Base-by-base conservation (phyloP, 1,284 basidiomycete genomes). In the Boletellus deceptivus region DNA sequence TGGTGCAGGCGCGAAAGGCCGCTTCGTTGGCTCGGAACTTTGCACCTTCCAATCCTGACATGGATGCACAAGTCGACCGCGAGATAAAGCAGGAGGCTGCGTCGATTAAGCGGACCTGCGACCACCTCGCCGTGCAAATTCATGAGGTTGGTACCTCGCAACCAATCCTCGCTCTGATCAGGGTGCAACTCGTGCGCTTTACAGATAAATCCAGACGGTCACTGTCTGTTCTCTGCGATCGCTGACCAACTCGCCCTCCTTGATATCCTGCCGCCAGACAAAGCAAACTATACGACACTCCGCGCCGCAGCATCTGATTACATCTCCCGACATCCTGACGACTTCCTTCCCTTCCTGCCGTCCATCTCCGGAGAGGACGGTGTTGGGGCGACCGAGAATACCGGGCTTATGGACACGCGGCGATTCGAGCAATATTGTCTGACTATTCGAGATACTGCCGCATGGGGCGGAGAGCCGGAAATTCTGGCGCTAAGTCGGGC, bases 401-500 rank as follows among this genome's bases (percentile, higher is more conserved):
- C 80, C 20, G 92, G 89, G 8, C 63, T 93, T 34, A 93, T 97
- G 84, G 80, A 75, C 9, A 75, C 73, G 7, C 70, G 72, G 37
- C 80, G 89, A 63, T 97, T 91, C 61, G 70, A 80, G 44, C 72
- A 76, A 55, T 98, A 99, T 69, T 98, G 94, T 68, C 72, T 75
- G 54, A 78, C 80, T 10, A 85, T 99, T 18, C 84, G 86, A 44
- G 79, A 87, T 62, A 96, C 93, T 9, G 90, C 84, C 9, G 81
- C 86, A 31, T 99, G 97, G 97, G 97, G 97, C 42, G 97, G 97
- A 35, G 93, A 99, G 71, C 95, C 94, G 3, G 97, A 99, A 77
- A 94, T 99, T 42, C 76, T 92, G 59, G 97, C 97, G 0, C 75
- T 99, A 10, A 88, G 89, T 60, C 79, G 87, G 48, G 85, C 86